Evolutionary conservation across 176 grass and related monocot species (phyloP).

Genomic region (Zoysia pacifica): DNA sequence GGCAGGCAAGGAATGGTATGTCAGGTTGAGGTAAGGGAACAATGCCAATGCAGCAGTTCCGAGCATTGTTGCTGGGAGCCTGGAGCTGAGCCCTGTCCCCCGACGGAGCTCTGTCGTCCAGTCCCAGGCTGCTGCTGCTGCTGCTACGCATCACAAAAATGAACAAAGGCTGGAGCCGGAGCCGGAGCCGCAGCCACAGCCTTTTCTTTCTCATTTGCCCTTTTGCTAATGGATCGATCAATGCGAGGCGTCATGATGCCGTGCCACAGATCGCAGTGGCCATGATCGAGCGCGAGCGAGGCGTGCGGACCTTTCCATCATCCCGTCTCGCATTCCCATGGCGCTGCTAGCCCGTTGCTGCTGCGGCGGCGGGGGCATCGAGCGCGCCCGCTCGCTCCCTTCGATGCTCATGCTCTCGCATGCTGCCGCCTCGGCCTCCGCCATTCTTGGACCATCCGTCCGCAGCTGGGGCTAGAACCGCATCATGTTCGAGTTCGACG

Average conservation of each 20-base stretch:
- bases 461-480: neutral
- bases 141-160: too few species aligned
- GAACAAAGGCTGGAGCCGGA: too few species aligned
- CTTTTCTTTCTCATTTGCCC: too few species aligned
- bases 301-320: constrained; percentile 37
- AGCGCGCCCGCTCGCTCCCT: neutral
- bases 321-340: constrained; percentile 37
- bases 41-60: neutral
- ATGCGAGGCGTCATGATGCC: too few species aligned
- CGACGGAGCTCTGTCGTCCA: too few species aligned
- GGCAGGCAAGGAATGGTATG: neutral
- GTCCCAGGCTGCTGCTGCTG: too few species aligned
- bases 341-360: neutral
- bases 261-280: too few species aligned
- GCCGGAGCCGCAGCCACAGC: too few species aligned
- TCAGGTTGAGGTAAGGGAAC: neutral
- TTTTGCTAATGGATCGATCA: too few species aligned
- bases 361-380: neutral
- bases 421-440: neutral
- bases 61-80: neutral
- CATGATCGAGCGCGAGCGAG: constrained; percentile 16
- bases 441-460: neutral
- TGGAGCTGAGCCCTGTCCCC: neutral
- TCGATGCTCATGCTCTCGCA: neutral
- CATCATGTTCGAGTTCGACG: neutral